Evolutionary conservation across 805 yeast species (phyloP), one percentile per base, ranked within the genome.

Genomic region (Candida alai): DNA sequence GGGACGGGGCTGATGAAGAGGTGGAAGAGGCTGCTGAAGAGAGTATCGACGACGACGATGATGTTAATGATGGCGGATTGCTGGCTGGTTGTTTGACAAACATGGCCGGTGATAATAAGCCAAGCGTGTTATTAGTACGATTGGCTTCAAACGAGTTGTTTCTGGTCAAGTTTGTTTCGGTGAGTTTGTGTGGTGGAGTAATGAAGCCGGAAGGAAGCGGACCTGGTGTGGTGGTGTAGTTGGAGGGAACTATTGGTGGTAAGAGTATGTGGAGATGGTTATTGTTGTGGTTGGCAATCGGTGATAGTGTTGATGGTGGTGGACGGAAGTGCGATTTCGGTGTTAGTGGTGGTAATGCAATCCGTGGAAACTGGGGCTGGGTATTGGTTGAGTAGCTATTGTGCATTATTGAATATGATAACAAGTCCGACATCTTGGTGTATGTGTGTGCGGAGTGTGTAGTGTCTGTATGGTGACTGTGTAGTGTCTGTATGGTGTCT

Each of bases 361-460:
- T 10, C 15, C 19, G 27, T 30, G 27, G n/a, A n/a, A n/a, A n/a
- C 10, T 32, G 34, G 5, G 34, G n/a, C 5, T 22, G 30, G 15
- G 17, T 13, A 9, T 14, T n/a, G 20, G 36, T 40, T 13, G 21
- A 9, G 10, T 9, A 32, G 30, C 30, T 14, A 11, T 44, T 42
- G 41, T 52, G 49, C 68, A 64, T 63, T 35, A 65, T 65, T 22
- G 70, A 64, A 40, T 65, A 65, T 32, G 60, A 47, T 37, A 62
- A 49, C 28, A 65, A 56, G 41, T 65, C 70, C 24, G 41, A 34
- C 41, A 37, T 37, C 12, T 17, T 30, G 35, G n/a, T n/a, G n/a
- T n/a, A n/a, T n/a, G n/a, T n/a, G n/a, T n/a, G n/a, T n/a, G n/a
- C n/a, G n/a, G n/a, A n/a, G n/a, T n/a, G n/a, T n/a, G n/a, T n/a